Evolutionary conservation across 164 flowering plant genomes (phyloP).

Genomic region (Pachysandra terminalis): DNA sequence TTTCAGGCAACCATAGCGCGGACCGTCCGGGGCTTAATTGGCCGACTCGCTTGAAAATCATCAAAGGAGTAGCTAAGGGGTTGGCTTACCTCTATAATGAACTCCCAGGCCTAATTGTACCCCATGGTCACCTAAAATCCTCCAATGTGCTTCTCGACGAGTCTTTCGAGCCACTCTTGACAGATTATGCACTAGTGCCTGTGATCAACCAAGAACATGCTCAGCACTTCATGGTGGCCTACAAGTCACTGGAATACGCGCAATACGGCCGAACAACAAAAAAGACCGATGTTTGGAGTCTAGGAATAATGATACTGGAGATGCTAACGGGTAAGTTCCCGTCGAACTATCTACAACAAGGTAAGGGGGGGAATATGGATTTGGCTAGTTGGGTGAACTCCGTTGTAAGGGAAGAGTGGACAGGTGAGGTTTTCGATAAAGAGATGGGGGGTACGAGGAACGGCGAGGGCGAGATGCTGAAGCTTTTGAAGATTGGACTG

Average conservation of each 20-base stretch:
- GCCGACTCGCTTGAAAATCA: constrained; percentile 60
- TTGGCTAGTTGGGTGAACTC: constrained; percentile 58
- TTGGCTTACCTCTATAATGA: constrained; percentile 57
- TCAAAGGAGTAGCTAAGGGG: constrained; percentile 76
- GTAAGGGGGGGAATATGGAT: constrained; percentile 26
- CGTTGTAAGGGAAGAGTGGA: constrained; percentile 32
- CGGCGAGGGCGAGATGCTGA: constrained; percentile 52
- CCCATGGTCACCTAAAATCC: constrained; percentile 90
- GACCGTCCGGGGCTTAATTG: constrained; percentile 52
- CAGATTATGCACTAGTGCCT: constrained; percentile 65
- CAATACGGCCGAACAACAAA: constrained; percentile 38
- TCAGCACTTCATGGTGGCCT: constrained; percentile 57
- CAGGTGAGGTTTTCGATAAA: constrained; percentile 49
- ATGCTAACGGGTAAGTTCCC: constrained; percentile 66
- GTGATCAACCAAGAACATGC: constrained; percentile 57
- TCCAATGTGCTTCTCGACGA: constrained; percentile 74
- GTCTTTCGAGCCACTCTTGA: constrained; percentile 46
- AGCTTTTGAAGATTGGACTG: constrained; percentile 63
- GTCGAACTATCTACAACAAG: constrained; percentile 24
- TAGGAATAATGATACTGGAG: constrained; percentile 77
- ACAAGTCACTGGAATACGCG: constrained; percentile 68
- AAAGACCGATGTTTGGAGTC: constrained; percentile 83
- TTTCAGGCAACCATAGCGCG: constrained; percentile 37
- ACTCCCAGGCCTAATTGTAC: constrained; percentile 52
- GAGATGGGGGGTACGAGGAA: constrained; percentile 38